Evolutionary conservation across 345 rosid genomes (phyloP).

Genomic region (Excoecaria cochinchinensis): DNA sequence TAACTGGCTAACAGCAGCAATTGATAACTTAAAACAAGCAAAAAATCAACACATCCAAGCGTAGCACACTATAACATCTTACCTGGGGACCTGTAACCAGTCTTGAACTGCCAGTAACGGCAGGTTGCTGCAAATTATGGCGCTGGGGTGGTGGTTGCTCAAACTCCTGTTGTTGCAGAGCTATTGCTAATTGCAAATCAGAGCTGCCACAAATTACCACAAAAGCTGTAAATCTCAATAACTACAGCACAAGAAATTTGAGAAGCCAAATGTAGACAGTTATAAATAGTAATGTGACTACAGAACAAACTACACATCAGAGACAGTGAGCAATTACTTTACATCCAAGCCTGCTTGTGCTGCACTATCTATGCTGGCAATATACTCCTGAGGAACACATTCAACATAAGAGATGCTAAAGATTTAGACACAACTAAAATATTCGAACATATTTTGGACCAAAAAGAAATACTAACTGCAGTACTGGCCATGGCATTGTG

Average conservation of each 20-base stretch:
- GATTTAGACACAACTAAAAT: neutral
- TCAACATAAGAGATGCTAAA: slow-evolving; percentile 14
- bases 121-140: slow-evolving; percentile 51
- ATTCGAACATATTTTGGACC: neutral
- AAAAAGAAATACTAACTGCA: slow-evolving; percentile 52
- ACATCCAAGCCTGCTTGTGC: slow-evolving; percentile 58
- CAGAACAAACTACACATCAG: slow-evolving; percentile 5
- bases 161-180: slow-evolving; percentile 94
- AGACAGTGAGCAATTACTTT: slow-evolving; percentile 49
- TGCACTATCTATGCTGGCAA: slow-evolving; percentile 73
- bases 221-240: too few relatives aligned
- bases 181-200: slow-evolving; percentile 95
- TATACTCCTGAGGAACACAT: slow-evolving; percentile 66
- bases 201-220: slow-evolving; percentile 50
- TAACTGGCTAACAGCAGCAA: neutral
- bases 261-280: neutral
- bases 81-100: slow-evolving; percentile 91
- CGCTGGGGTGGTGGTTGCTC: slow-evolving; percentile 71
- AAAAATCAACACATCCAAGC: slow-evolving; percentile 4
- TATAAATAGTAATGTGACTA: slow-evolving; percentile 3
- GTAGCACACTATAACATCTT: slow-evolving; percentile 3
- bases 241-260: neutral
- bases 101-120: slow-evolving; percentile 50
- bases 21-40: neutral
- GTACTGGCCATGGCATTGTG: slow-evolving; percentile 76